These are phyloP conservation scores for Neoscytalidium dimidiatum DNA, from an alignment of 2,329 filamentous ascomycete genomes.

Conservation along the genomic window DNA sequence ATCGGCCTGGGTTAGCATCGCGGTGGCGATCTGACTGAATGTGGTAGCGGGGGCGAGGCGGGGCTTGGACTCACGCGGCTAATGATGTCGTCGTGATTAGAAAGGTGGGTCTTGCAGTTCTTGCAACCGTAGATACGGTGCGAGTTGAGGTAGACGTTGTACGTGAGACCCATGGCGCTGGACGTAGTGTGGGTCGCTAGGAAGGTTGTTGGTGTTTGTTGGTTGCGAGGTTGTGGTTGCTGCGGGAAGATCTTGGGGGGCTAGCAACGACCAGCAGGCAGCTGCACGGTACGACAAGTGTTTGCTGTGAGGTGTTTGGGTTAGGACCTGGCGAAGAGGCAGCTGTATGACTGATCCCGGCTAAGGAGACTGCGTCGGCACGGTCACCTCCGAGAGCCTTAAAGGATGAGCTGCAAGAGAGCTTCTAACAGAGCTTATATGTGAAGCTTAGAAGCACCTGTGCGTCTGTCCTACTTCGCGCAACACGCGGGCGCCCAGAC, in stretches of 20 bases:
- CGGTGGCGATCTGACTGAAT: neutral
- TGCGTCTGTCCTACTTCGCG: neutral
- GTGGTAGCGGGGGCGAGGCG: neutral
- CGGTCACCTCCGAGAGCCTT: slow-evolving; percentile 8
- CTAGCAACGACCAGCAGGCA: neutral
- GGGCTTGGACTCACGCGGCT: slow-evolving; percentile 67
- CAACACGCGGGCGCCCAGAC: neutral
- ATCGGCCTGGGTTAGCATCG: neutral
- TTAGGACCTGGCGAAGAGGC: slow-evolving; percentile 2
- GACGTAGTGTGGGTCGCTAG: neutral
- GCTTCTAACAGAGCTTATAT: neutral
- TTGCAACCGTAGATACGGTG: slow-evolving; percentile 88
- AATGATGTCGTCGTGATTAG: slow-evolving; percentile 94
- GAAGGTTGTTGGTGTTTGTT: neutral
- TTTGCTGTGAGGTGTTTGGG: neutral
- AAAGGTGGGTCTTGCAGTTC: slow-evolving; percentile 91
- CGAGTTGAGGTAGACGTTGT: slow-evolving; percentile 88
- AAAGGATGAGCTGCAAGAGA: neutral
- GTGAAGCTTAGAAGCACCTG: neutral
- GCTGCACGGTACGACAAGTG: neutral
- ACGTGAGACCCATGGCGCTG: slow-evolving; percentile 74
- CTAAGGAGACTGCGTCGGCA: slow-evolving; percentile 12
- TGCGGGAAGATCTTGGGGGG: neutral
- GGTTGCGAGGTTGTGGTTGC: neutral
- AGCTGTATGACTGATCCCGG: slow-evolving; percentile 6